Conservation (phyloP, 202 grass and related monocot genomes). For the Miscanthus sacchariflorus region DNA sequence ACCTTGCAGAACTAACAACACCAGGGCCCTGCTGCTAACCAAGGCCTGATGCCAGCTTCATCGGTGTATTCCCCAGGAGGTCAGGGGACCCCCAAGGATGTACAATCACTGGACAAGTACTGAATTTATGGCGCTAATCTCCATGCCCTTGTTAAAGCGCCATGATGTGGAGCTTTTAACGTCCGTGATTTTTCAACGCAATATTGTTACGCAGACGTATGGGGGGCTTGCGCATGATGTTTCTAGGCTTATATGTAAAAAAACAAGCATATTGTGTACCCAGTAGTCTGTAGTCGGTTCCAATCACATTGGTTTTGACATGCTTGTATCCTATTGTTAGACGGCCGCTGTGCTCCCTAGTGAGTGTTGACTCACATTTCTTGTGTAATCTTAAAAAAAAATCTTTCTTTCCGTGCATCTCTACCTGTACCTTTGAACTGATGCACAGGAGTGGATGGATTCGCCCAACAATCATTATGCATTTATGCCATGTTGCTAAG, state of each 20-base stretch:
- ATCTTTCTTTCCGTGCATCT: neutral
- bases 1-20: conserved; percentile 49
- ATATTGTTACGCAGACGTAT: neutral
- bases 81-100: neutral
- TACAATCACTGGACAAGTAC: conserved; percentile 25
- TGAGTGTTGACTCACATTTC: conserved; percentile 20
- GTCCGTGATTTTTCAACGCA: conserved; percentile 26
- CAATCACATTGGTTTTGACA: conserved; percentile 45
- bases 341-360: neutral
- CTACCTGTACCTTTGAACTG: neutral
- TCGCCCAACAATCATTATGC: neutral
- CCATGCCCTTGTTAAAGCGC: neutral
- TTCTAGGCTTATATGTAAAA: conserved; percentile 11
- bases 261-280: conserved; percentile 24
- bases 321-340: conserved; percentile 34
- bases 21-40: conserved; percentile 38
- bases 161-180: conserved; percentile 5
- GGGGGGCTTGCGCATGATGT: neutral
- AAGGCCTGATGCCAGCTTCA: conserved; percentile 25
- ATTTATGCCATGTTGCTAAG: neutral
- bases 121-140: neutral
- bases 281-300: conserved; percentile 26
- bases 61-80: conserved; percentile 40
- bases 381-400: conserved; percentile 38
- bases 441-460: neutral